Percentiles rank a stretch among this genome's conserved stretches.
These are phyloP conservation scores for Trichosporon coremiiforme DNA, from an alignment of 1,284 basidiomycete species.

Conservation along the genomic window DNA sequence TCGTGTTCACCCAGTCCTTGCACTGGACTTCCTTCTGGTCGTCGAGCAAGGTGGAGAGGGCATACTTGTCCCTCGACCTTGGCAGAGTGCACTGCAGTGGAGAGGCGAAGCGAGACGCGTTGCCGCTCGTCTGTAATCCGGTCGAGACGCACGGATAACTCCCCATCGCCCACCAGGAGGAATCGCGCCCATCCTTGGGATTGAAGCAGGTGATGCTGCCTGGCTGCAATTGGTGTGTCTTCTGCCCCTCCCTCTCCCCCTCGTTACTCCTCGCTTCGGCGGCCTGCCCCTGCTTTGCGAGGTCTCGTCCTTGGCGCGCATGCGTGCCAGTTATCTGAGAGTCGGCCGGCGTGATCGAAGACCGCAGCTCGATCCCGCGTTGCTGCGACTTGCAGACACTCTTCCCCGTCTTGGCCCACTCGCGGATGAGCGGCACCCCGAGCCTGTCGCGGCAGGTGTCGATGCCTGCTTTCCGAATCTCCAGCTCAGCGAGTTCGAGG, in stretches of 20 bases:
- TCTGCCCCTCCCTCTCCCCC: neutral
- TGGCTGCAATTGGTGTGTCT: neutral
- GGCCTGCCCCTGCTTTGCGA: neutral
- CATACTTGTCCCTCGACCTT: neutral
- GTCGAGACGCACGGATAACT: constrained; percentile 6
- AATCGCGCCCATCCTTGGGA: neutral
- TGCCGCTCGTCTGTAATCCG: neutral
- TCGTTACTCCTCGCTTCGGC: neutral
- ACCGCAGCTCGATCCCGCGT: neutral
- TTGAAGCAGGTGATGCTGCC: constrained; percentile 2
- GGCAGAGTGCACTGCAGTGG: neutral
- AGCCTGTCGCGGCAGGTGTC: constrained; percentile 49
- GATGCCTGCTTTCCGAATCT: constrained; percentile 36
- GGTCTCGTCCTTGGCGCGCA: no score
- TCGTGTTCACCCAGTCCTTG: constrained; percentile 20
- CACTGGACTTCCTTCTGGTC: neutral
- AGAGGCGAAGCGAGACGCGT: neutral
- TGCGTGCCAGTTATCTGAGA: neutral
- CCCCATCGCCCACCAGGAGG: constrained; percentile 1
- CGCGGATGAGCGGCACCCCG: constrained; percentile 37
- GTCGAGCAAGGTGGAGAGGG: constrained; percentile 7
- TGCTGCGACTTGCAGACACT: neutral
- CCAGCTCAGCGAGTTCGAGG: constrained; percentile 46
- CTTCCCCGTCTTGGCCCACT: neutral
- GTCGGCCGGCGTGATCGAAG: neutral